Evolutionary conservation across 306 rosid species (phyloP), one percentile per base, ranked within the genome.

Genomic region (Lablab purpureus): DNA sequence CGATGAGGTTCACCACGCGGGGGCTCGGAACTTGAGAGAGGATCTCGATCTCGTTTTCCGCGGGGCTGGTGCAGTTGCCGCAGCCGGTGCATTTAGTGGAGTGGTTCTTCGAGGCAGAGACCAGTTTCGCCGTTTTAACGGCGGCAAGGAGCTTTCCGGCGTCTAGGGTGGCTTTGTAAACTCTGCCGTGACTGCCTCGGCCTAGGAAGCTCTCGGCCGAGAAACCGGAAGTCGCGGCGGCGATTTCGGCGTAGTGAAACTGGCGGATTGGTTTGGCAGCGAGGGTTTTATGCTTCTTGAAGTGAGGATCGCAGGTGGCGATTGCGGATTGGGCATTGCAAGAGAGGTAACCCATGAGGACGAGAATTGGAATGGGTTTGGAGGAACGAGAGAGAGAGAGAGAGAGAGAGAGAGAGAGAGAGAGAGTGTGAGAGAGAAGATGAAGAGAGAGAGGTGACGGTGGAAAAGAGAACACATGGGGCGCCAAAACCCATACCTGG

Each of bases 1-100:
- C 99, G 25, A 94, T 80, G 28, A 94, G 91, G 77, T 94, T 94
- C 0, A 94, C 98, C 49, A 94, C 80, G 32, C 96, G 85, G 17
- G 84, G 90, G 60, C 84, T 84, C 0, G 75, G 90, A 11, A 92
- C 87, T 0, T 83, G 82, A 0, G 99, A 92, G 22, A 94, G 95
- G 52, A 92, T 92, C 89, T 94, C 97, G 87, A 94, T 90, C 90
- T 94, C 98, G 90, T 94, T 94, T 49, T 91, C 97, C 0, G 86
- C 87, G 0, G 92, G 94, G 58, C 86, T 84, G 3, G 87, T 85
- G 67, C 89, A 90, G 76, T 82, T 82, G 52, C 74, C 81, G 67
- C 89, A 83, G 23, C 82, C 81, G 41, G 65, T 80, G 78, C 90
- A 86, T 10, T 43, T 77, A 6, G 46, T 19, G 14, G 30, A 0